phyloP scores from a whole-genome alignment of 257 asterid species.

The Plantago ovata region DNA sequence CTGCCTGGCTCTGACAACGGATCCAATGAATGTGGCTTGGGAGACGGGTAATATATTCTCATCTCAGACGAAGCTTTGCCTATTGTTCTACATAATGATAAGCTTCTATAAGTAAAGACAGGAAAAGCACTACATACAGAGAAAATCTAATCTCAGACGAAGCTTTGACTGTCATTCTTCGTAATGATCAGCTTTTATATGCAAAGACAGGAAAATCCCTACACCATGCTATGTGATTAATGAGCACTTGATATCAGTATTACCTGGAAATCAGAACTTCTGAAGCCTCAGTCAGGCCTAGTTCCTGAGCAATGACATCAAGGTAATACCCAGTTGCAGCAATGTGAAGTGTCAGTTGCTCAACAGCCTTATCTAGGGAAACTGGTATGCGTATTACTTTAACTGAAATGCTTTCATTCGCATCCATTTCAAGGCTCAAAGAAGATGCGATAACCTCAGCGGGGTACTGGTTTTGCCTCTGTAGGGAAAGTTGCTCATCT shows the following conservation, averaged over 20 bases:
- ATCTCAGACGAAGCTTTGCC: constrained; percentile 91
- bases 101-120: constrained; percentile 7
- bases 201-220: too few relatives aligned
- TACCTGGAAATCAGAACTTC: constrained; percentile 61
- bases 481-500: constrained; percentile 53
- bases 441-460: constrained; percentile 44
- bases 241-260: too few relatives aligned
- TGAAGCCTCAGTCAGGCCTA: constrained; percentile 62
- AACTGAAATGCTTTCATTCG: constrained; percentile 37
- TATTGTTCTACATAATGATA: constrained; percentile 49
- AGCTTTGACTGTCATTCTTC: neutral
- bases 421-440: constrained; percentile 33
- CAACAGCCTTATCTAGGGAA: constrained; percentile 45
- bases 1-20: constrained; percentile 29
- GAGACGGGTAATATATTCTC: constrained; percentile 65
- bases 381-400: constrained; percentile 61
- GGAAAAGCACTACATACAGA: neutral
- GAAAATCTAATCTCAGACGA: neutral
- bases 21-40: constrained; percentile 31
- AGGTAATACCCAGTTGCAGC: constrained; percentile 61
- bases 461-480: constrained; percentile 49
- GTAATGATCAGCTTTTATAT: too few relatives aligned
- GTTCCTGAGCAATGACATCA: constrained; percentile 65
- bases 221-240: too few relatives aligned
- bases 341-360: constrained; percentile 43